Base-by-base conservation (phyloP, 2,329 filamentous ascomycete species). In the Apiospora sp. region DNA sequence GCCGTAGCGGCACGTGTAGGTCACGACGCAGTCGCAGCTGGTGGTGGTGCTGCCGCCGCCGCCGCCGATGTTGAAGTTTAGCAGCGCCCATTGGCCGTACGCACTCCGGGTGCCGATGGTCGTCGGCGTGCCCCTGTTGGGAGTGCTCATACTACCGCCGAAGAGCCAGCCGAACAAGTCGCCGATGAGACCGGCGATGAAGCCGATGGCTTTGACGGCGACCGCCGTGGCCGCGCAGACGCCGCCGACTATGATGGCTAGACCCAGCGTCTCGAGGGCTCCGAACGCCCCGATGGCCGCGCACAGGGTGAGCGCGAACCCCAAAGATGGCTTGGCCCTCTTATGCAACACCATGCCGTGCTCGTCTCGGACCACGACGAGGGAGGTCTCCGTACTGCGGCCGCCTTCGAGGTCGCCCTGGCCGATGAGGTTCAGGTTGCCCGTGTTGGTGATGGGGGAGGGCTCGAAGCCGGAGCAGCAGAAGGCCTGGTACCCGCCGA, bases 1-100 rank as follows among this genome's bases (percentile, higher is more conserved):
- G 34, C 73, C 72, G 71, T 75, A 75, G 58, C 48, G 43, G 49
- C 73, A 75, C 22, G 73, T 75, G 72, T 75, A 75, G 13, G 74
- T 75, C 49, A 75, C 74, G n/a, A 27, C 30, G 34, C 74, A 75
- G 61, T 73, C 73, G 71, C 74, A 74, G 61, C 19, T 27, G 24
- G 30, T 58, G 14, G 67, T 44, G 22, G 19, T 68, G 71, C 49
- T 41, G 22, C 49, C 44, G 19, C 30, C 49, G 51, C 51, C 51
- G 69, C 51, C 54, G 19, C 49, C 44, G 22, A 7, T 16, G 51
- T 19, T 16, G 67, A 72, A 71, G 71, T 71, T 43, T n/a, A 71
- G 48, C 16, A 71, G 48, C 16, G 71, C 34, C 69, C 69, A 71
- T 43, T 71, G 69, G 24, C 69, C 69, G 58, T 71, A 71, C 22